Conservation (phyloP, 2,329 filamentous ascomycete species). For the Ophiocordyceps polyrhachis-furcata region DNA sequence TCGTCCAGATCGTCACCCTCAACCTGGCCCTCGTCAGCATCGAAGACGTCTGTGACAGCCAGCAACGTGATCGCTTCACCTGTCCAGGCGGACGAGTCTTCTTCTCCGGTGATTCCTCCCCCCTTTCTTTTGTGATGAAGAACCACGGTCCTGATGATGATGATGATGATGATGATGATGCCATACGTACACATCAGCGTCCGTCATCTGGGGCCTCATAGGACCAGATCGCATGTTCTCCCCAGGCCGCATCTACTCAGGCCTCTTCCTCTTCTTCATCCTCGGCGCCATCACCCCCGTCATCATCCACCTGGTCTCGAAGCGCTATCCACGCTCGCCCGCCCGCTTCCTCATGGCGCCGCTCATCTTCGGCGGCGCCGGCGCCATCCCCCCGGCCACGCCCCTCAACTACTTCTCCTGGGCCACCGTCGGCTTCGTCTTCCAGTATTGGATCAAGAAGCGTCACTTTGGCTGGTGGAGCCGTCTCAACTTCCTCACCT, state of each 20-base stretch:
- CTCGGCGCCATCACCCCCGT: slow-evolving; percentile 35
- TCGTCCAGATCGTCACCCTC: slow-evolving; percentile 46
- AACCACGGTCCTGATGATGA: too few species aligned
- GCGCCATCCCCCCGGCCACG: slow-evolving; percentile 43
- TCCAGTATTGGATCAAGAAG: slow-evolving; percentile 49
- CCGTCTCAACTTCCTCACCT: slow-evolving; percentile 53
- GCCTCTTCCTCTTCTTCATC: slow-evolving; percentile 40
- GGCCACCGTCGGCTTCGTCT: slow-evolving; percentile 51
- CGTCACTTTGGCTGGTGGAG: slow-evolving; percentile 52
- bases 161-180: too few species aligned
- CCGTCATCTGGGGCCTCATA: slow-evolving; percentile 49
- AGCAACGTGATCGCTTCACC: slow-evolving; percentile 39
- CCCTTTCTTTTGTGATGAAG: too few species aligned
- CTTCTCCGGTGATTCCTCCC: slow-evolving; percentile 29
- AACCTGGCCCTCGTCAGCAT: slow-evolving; percentile 45
- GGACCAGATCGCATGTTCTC: slow-evolving; percentile 46
- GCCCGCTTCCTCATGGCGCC: slow-evolving; percentile 38
- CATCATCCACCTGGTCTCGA: slow-evolving; percentile 28
- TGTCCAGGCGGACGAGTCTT: slow-evolving; percentile 46
- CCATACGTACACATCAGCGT: too few species aligned
- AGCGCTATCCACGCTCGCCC: slow-evolving; percentile 31
- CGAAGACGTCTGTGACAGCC: slow-evolving; percentile 39
- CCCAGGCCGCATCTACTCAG: slow-evolving; percentile 40
- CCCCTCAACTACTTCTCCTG: slow-evolving; percentile 60
- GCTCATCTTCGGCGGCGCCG: slow-evolving; percentile 42